Evolutionary conservation across 1,139 yeast species (phyloP), one percentile per base, ranked within the genome.

Genomic region (Pichia sp.): DNA sequence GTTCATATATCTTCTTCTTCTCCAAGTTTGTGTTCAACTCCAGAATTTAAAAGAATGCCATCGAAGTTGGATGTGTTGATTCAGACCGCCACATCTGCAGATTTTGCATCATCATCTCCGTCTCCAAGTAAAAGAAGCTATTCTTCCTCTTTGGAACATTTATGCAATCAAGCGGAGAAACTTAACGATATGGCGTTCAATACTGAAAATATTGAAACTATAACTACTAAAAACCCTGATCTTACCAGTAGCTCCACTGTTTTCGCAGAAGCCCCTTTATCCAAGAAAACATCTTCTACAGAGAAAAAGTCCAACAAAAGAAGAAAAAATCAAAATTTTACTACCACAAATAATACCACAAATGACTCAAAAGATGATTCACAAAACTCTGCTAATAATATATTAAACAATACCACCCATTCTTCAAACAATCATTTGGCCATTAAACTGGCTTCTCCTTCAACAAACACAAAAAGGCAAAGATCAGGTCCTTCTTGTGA

Each of bases 401-500:
- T 16, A 16, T 16, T 16, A 16, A 36, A 16, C 33, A 31, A 36
- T 31, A 35, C 27, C 39, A 36, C 27, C 29, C 38, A 36, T 27
- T 4, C 40, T 4, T 5, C 40, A 4, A 37, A 41, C 33, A 31
- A 31, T 27, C 43, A 40, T 5, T 28, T 47, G 4, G 44, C 62
- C 11, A 57, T 60, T 40, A 60, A 59, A 47, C 42, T 60, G 27
- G 62, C 62, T 0, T 59, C 62, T 5, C 63, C 64, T 3, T 58
- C 64, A 6, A 43, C 53, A 3, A 47, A 54, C 11, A 49, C 61
- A 8, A 58, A 59, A 33, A 52, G 64, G 43, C 90, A 83, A 61
- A 66, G 92, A 49, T 68, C 77, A 27, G 90, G 92, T 0, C 90
- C 90, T 8, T 77, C 85, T 41, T 83, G 92, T 62, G 90, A 83